Percentiles rank a stretch among this genome's conserved stretches.
Conservation (phyloP, 805 yeast species). For the Candida orba region DNA sequence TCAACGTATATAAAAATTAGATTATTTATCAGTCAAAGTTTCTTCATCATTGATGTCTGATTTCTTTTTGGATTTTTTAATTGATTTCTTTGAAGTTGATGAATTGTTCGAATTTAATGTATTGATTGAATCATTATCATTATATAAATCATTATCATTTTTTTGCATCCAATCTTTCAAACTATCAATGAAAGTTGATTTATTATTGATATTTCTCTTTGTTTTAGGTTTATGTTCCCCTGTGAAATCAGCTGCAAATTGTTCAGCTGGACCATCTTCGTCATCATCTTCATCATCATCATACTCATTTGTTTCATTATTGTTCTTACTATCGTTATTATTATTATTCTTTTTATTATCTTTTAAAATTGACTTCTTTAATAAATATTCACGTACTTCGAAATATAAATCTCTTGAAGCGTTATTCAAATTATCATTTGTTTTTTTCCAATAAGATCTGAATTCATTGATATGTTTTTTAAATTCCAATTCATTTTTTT, state of each 20-base stretch:
- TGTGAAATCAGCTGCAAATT: constrained; percentile 50
- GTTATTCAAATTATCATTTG: constrained; percentile 58
- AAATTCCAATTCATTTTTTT: constrained; percentile 92
- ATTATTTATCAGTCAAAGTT: not conserved
- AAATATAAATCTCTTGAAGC: constrained; percentile 78
- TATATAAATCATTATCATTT: constrained; percentile 15
- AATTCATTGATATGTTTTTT: constrained; percentile 86
- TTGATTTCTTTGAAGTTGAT: not conserved
- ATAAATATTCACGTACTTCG: constrained; percentile 71
- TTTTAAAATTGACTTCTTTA: constrained; percentile 33
- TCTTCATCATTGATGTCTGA: not conserved
- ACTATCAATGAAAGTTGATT: constrained; percentile 24
- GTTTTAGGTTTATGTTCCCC: constrained; percentile 39
- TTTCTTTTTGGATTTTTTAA: not conserved
- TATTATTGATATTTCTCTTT: constrained; percentile 3
- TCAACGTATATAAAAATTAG: too few species aligned
- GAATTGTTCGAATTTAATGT: constrained; percentile 1
- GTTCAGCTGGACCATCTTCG: constrained; percentile 9
- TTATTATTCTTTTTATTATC: constrained; percentile 16
- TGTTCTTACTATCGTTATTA: constrained; percentile 7
- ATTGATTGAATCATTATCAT: constrained; percentile 12
- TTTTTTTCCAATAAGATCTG: constrained; percentile 75
- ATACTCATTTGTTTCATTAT: constrained; percentile 9
- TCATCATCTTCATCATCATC: constrained; percentile 20
- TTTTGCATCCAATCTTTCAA: constrained; percentile 31